These are phyloP conservation scores for Chlorella sp. DNA, from an alignment of 139 green algal genomes.

Conservation along the genomic window DNA sequence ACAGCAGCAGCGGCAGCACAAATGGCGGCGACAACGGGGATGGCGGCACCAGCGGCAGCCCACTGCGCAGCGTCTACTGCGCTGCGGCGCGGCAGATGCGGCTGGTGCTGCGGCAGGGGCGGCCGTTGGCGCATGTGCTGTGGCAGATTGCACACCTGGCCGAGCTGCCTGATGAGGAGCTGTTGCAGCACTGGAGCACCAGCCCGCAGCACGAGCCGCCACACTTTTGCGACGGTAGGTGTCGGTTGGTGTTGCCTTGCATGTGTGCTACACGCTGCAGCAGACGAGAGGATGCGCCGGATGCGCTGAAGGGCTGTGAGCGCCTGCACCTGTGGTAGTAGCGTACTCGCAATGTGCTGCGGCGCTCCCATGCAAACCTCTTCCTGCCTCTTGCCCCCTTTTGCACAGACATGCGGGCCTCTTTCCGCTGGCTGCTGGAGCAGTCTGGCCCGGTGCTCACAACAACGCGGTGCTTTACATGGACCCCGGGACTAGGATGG, in stretches of 20 bases:
- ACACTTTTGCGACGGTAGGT: constrained; percentile 7
- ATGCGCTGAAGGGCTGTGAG: no score
- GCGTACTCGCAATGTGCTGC: no score
- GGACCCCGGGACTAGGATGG: neutral
- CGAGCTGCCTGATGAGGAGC: neutral
- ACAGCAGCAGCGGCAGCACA: neutral
- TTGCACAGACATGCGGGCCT: constrained; percentile 11
- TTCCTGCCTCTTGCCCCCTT: no score
- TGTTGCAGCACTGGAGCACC: constrained; percentile 17
- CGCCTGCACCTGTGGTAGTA: no score
- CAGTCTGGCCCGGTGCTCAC: neutral
- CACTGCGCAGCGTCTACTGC: neutral
- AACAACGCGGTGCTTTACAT: neutral
- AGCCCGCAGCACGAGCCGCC: constrained; percentile 25
- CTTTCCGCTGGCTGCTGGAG: constrained; percentile 16
- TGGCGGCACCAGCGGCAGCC: neutral
- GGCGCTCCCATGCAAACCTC: no score
- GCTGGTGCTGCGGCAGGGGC: neutral
- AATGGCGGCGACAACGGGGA: neutral
- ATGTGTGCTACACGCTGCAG: no score
- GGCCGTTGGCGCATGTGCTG: neutral
- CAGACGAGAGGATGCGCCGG: no score
- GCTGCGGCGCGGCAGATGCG: neutral
- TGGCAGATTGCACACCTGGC: neutral
- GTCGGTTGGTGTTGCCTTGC: neutral